Conservation (phyloP, 768 basidiomycete genomes). For the Hericium rajendrae region DNA sequence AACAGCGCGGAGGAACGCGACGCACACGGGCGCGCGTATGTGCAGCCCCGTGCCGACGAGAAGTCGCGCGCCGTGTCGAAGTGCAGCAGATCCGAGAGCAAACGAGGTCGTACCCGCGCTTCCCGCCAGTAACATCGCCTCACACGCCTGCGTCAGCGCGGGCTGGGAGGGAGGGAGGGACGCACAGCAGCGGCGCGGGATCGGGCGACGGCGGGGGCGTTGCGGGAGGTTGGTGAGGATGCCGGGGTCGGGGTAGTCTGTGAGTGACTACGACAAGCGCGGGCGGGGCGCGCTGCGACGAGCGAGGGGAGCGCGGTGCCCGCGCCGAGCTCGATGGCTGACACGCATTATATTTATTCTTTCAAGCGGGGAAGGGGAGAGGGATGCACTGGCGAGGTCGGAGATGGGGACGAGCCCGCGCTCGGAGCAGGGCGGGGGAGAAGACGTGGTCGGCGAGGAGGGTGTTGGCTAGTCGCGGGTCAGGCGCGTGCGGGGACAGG, state of each 20-base stretch:
- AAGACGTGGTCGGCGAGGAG: slow-evolving; percentile 67
- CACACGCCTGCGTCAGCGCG: neutral
- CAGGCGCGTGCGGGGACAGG: neutral
- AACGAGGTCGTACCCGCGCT: slow-evolving; percentile 41
- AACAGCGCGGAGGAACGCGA: slow-evolving; percentile 38
- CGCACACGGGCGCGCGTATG: slow-evolving; percentile 33
- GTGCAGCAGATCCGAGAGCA: slow-evolving; percentile 67
- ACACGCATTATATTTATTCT: too few species aligned
- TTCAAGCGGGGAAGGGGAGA: slow-evolving; percentile 31
- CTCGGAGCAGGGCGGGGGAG: slow-evolving; percentile 57
- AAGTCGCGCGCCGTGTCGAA: slow-evolving; percentile 48
- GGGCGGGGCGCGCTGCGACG: too few species aligned
- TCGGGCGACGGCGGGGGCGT: slow-evolving; percentile 20
- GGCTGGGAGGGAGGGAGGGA: neutral
- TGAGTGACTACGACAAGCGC: slow-evolving; percentile 50
- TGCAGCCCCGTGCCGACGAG: slow-evolving; percentile 37
- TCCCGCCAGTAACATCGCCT: slow-evolving; percentile 1
- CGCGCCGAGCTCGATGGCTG: slow-evolving; percentile 69
- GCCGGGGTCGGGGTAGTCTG: slow-evolving; percentile 58
- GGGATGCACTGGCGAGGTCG: slow-evolving; percentile 35
- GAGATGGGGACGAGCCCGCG: slow-evolving; percentile 35
- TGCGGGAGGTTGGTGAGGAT: slow-evolving; percentile 49
- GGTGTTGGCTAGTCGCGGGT: slow-evolving; percentile 46
- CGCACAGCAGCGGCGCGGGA: slow-evolving; percentile 40
- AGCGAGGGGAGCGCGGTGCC: slow-evolving; percentile 31